These are phyloP conservation scores for Curvularia hawaiiensis DNA, from an alignment of 2,329 filamentous ascomycete genomes.

Conservation along the genomic window DNA sequence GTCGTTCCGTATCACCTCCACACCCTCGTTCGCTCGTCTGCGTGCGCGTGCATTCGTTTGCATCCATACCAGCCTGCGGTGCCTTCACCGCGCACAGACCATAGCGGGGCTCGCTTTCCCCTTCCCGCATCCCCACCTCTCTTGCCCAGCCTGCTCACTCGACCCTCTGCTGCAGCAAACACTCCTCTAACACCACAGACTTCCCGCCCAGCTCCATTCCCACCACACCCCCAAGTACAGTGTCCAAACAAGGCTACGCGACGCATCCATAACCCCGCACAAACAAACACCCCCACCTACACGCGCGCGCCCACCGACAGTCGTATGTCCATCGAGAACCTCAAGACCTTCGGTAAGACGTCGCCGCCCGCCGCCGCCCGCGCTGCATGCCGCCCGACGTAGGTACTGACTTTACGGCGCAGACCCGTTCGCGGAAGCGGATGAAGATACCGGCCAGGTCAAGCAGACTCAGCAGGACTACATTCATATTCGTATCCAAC, in stretches of 20 bases:
- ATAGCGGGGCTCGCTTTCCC: conserved; percentile 16
- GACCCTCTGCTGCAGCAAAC: conserved; percentile 14
- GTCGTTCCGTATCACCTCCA: conserved; percentile 4
- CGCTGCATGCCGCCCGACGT: conserved; percentile 2
- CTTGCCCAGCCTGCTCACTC: conserved; percentile 22
- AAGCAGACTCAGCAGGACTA: conserved; percentile 91
- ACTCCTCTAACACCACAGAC: conserved; percentile 16
- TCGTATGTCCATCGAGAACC: conserved; percentile 53
- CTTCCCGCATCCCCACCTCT: conserved; percentile 29
- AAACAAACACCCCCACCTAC: conserved; percentile 30
- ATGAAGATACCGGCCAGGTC: conserved; percentile 97
- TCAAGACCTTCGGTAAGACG: conserved; percentile 50
- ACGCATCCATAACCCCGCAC: conserved; percentile 19
- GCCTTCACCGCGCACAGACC: conserved; percentile 16
- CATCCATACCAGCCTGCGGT: conserved; percentile 10
- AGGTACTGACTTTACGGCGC: conserved; percentile 3
- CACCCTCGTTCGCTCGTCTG: neutral
- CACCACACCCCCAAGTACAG: conserved; percentile 9
- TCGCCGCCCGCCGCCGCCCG: neutral
- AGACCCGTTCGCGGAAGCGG: conserved; percentile 99
- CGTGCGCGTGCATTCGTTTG: conserved; percentile 7
- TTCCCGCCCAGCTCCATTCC: conserved; percentile 15
- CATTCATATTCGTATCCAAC: conserved; percentile 99
- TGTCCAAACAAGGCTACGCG: conserved; percentile 6
- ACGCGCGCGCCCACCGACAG: conserved; percentile 33